These are phyloP conservation scores for Pseudozyma hubeiensis DNA, from an alignment of 1,284 basidiomycete species.

Conservation along the genomic window DNA sequence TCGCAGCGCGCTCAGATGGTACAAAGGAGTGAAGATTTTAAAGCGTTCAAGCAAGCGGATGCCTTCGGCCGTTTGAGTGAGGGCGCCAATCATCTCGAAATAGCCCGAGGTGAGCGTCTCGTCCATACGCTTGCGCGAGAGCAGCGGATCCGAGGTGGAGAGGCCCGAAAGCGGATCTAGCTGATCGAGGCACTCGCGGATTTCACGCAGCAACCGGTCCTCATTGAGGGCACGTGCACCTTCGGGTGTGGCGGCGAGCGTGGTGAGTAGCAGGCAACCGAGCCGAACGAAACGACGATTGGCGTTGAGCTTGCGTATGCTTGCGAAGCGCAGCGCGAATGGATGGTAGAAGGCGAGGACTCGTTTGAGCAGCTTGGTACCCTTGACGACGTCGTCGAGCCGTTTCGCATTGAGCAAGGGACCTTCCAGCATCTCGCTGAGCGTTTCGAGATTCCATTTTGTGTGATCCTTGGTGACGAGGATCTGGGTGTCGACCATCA, in stretches of 20 bases:
- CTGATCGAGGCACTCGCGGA: constrained; percentile 88
- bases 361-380: constrained; percentile 85
- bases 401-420: constrained; percentile 89
- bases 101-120: constrained; percentile 90
- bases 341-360: constrained; percentile 94
- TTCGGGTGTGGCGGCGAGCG: constrained; percentile 84
- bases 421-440: constrained; percentile 91
- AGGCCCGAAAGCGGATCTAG: constrained; percentile 80
- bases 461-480: constrained; percentile 87
- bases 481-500: constrained; percentile 73
- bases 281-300: constrained; percentile 67
- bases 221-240: constrained; percentile 86
- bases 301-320: constrained; percentile 75
- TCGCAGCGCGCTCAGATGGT: constrained; percentile 88
- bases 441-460: constrained; percentile 90
- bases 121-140: constrained; percentile 84
- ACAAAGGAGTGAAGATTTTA: constrained; percentile 93
- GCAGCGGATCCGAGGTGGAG: constrained; percentile 75
- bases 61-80: constrained; percentile 88
- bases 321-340: constrained; percentile 84
- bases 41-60: constrained; percentile 89
- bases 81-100: constrained; percentile 91
- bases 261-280: constrained; percentile 80
- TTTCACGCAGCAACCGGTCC: constrained; percentile 86
- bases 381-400: constrained; percentile 94